Conservation (phyloP, 2,329 filamentous ascomycete genomes). For the Penicillium nordicum region DNA sequence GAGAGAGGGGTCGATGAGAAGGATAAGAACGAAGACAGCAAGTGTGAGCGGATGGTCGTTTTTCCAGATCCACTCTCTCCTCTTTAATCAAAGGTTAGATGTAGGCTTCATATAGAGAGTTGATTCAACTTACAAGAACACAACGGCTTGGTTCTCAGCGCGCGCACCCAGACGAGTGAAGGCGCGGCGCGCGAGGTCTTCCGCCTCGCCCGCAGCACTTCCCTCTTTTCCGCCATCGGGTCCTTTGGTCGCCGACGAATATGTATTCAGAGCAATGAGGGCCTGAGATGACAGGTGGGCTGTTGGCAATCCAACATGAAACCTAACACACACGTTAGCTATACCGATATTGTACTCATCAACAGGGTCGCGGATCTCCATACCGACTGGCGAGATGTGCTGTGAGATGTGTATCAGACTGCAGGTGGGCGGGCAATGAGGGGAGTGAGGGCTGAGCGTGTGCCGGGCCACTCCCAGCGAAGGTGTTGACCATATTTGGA, state of each 20-base stretch:
- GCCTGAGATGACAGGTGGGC: conserved; percentile 87
- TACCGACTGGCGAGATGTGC: conserved; percentile 52
- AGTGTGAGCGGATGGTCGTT: conserved; percentile 86
- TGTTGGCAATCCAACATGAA: conserved; percentile 85
- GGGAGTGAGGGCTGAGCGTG: conserved; percentile 79
- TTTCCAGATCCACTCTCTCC: conserved; percentile 96
- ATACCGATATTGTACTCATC: not conserved
- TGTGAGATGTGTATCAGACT: conserved; percentile 52
- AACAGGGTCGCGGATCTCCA: not conserved
- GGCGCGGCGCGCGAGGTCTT: conserved; percentile 84
- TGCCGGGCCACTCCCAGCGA: conserved; percentile 53
- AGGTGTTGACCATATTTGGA: conserved; percentile 39
- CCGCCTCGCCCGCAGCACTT: conserved; percentile 85
- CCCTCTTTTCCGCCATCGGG: conserved; percentile 88
- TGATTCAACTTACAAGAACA: conserved; percentile 73
- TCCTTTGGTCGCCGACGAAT: conserved; percentile 81
- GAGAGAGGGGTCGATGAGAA: conserved; percentile 92
- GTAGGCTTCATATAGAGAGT: not conserved
- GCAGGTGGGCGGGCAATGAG: conserved; percentile 70
- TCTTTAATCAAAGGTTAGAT: conserved; percentile 50
- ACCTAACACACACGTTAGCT: conserved; percentile 60
- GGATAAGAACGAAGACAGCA: conserved; percentile 78
- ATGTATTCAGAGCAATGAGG: conserved; percentile 89
- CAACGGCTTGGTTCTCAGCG: conserved; percentile 86
- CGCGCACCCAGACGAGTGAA: conserved; percentile 81